A percentile compares a stretch with the other conserved stretches of the same genome.
Evolutionary conservation across 2,329 filamentous ascomycete genomes (phyloP).

Genomic region (Trichoderma sp.): DNA sequence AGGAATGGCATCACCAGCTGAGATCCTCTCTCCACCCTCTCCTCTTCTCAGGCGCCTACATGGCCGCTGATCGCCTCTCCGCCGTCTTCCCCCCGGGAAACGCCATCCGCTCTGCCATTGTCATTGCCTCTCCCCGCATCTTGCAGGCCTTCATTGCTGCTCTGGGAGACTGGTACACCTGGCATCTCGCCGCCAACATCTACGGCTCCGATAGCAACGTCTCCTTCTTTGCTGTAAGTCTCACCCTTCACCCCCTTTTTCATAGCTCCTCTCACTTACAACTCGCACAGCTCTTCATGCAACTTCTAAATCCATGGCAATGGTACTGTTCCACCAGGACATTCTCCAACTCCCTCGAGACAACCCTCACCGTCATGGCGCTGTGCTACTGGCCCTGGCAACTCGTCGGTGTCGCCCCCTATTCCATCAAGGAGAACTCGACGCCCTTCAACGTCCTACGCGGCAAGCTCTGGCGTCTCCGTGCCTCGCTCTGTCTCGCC

Average conservation of each 20-base stretch:
- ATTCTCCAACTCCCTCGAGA: constrained; percentile 91
- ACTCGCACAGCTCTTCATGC: constrained; percentile 34
- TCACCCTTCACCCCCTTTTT: neutral
- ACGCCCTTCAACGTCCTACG: constrained; percentile 28
- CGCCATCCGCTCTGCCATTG: constrained; percentile 58
- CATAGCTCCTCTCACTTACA: neutral
- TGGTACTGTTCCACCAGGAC: constrained; percentile 94
- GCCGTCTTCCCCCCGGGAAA: constrained; percentile 51
- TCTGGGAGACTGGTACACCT: constrained; percentile 80
- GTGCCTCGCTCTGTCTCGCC: constrained; percentile 68
- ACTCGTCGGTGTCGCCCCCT: constrained; percentile 48
- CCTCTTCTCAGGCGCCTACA: constrained; percentile 77
- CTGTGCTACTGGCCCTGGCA: constrained; percentile 86
- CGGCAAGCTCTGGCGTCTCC: constrained; percentile 32
- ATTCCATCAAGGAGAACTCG: constrained; percentile 40
- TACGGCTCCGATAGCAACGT: constrained; percentile 64
- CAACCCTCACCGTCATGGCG: constrained; percentile 76
- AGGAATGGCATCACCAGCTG: constrained; percentile 92
- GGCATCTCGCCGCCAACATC: constrained; percentile 70
- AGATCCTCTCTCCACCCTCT: constrained; percentile 89
- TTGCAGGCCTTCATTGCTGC: constrained; percentile 77
- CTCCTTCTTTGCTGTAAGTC: constrained; percentile 66
- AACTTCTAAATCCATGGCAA: constrained; percentile 66
- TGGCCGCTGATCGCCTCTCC: constrained; percentile 55
- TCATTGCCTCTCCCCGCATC: constrained; percentile 70